Evolutionary conservation across 176 grass and related monocot genomes (phyloP).

Genomic region (Hsuehochloa calcarea): DNA sequence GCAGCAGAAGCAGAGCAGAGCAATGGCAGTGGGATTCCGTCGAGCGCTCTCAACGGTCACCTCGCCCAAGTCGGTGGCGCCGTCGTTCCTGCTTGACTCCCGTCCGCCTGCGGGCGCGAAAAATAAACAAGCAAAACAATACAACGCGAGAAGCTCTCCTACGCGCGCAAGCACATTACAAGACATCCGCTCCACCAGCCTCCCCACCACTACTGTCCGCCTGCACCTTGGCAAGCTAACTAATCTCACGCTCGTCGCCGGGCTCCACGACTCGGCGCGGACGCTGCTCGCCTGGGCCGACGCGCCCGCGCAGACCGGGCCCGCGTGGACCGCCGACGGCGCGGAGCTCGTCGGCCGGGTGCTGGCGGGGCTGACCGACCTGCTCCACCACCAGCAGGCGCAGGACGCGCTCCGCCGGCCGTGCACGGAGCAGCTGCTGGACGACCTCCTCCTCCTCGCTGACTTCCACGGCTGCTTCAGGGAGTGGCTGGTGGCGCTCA

Average conservation of each 20-base stretch:
- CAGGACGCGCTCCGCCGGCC: slow-evolving; percentile 47
- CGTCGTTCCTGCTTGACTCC: slow-evolving; percentile 48
- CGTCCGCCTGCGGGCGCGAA: no score
- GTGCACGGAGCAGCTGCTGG: slow-evolving; percentile 55
- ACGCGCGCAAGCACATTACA: no score
- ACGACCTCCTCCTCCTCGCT: slow-evolving; percentile 59
- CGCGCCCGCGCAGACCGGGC: slow-evolving; percentile 11
- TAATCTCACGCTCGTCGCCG: slow-evolving; percentile 54
- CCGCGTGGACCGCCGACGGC: slow-evolving; percentile 48
- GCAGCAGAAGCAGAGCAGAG: background rate
- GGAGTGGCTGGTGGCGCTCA: slow-evolving; percentile 40
- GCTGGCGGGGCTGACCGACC: slow-evolving; percentile 27
- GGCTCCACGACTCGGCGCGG: slow-evolving; percentile 46
- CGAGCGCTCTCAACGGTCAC: slow-evolving; percentile 42
- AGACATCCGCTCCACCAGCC: slow-evolving; percentile 49
- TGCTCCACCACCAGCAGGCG: slow-evolving; percentile 57
- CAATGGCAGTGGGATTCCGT: slow-evolving; percentile 54
- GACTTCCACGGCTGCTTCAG: slow-evolving; percentile 55
- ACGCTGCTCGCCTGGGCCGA: slow-evolving; percentile 42
- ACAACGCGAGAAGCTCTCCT: slow-evolving; percentile 50
- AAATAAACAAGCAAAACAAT: no score
- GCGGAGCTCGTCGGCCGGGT: background rate
- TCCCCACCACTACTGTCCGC: slow-evolving; percentile 56
- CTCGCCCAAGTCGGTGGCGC: slow-evolving; percentile 28
- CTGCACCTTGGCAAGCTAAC: no score